phyloP scores from a whole-genome alignment of 1,284 basidiomycete genomes.

The Cutaneotrichosporon cavernicola region DNA sequence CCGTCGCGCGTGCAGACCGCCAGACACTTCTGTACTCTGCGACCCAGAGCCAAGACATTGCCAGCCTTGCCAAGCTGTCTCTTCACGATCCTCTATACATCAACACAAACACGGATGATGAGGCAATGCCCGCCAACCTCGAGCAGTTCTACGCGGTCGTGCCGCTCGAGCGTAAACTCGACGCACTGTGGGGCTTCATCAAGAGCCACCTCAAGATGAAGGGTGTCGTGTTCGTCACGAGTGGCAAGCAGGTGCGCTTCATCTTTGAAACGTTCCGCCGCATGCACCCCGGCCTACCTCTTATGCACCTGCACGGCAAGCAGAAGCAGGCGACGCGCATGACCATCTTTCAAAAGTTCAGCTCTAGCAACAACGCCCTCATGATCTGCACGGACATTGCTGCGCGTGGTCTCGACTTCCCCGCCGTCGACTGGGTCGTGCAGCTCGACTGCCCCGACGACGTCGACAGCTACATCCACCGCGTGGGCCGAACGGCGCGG shows the following conservation, averaged over 20 bases:
- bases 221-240: constrained; percentile 89
- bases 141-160: constrained; percentile 90
- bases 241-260: constrained; percentile 88
- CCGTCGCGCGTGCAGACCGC: constrained; percentile 66
- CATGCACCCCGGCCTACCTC: constrained; percentile 85
- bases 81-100: constrained; percentile 80
- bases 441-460: constrained; percentile 98
- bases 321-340: constrained; percentile 91
- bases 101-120: constrained; percentile 60
- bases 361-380: constrained; percentile 71
- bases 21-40: constrained; percentile 97
- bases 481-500: constrained; percentile 91
- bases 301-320: constrained; percentile 93
- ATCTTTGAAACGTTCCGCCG: constrained; percentile 95
- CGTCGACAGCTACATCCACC: constrained; percentile 96
- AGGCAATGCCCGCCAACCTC: constrained; percentile 66
- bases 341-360: constrained; percentile 77
- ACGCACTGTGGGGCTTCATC: constrained; percentile 91
- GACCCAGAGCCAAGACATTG: constrained; percentile 88
- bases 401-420: constrained; percentile 94
- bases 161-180: constrained; percentile 82
- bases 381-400: constrained; percentile 97
- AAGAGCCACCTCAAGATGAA: constrained; percentile 92
- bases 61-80: constrained; percentile 84
- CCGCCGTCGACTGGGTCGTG: constrained; percentile 94